These are phyloP conservation scores for Neurospora pannonica DNA, from an alignment of 495 filamentous ascomycete genomes.

Conservation along the genomic window DNA sequence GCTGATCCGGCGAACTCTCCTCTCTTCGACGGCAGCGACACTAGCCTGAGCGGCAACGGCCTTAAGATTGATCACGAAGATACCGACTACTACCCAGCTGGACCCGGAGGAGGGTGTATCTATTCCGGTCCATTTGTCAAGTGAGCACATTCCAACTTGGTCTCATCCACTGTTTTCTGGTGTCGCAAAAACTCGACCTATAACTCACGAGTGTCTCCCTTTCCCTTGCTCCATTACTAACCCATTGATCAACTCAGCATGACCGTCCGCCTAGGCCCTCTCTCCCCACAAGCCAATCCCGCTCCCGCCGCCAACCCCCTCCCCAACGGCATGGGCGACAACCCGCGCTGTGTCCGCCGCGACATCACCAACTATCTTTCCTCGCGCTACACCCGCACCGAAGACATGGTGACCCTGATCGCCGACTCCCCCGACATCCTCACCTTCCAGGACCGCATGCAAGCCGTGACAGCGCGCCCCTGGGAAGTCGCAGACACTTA, in stretches of 20 bases:
- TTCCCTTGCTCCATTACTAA: background rate
- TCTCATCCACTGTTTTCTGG: background rate
- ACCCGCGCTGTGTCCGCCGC: constrained; percentile 56
- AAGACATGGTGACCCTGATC: constrained; percentile 40
- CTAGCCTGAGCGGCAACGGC: constrained; percentile 56
- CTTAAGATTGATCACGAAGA: constrained; percentile 25
- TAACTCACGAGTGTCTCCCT: background rate
- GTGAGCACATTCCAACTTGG: constrained; percentile 6
- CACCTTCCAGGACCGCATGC: constrained; percentile 35
- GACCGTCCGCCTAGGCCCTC: constrained; percentile 45
- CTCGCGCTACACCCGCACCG: constrained; percentile 36
- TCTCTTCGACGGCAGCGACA: constrained; percentile 54
- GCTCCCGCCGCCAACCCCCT: constrained; percentile 26
- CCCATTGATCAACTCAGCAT: constrained; percentile 15
- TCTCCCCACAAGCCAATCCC: constrained; percentile 26
- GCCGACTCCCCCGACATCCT: constrained; percentile 32
- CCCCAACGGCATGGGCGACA: constrained; percentile 32
- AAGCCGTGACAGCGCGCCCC: constrained; percentile 12
- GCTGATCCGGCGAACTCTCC: constrained; percentile 45
- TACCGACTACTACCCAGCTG: constrained; percentile 29
- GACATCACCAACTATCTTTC: constrained; percentile 48
- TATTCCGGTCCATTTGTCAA: constrained; percentile 48
- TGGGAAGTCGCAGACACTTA: background rate
- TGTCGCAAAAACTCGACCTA: background rate
- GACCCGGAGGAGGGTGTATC: constrained; percentile 63